Percentiles rank a stretch among this genome's conserved stretches.
Conservation (phyloP, 2,329 filamentous ascomycete genomes). For the Neofusicoccum sp. region DNA sequence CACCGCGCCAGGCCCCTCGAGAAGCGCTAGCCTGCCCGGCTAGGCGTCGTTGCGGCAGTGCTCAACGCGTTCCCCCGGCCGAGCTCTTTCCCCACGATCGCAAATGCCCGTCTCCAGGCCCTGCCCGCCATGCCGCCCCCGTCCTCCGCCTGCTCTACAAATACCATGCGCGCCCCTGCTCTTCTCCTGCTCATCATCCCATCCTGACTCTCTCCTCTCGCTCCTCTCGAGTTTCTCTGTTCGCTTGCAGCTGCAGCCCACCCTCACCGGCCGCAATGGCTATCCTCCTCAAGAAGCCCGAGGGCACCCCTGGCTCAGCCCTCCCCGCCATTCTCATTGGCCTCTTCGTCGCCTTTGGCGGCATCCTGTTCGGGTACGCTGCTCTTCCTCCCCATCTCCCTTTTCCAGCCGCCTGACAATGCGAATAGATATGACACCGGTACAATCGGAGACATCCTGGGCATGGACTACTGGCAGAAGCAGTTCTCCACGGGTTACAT, state of each 20-base stretch:
- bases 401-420: slow-evolving; percentile 6
- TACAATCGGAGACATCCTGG: slow-evolving; percentile 63
- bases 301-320: slow-evolving; percentile 67
- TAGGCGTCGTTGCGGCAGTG: background rate
- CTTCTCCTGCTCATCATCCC: background rate
- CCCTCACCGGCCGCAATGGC: slow-evolving; percentile 33
- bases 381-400: background rate
- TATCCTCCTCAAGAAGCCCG: slow-evolving; percentile 63
- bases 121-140: background rate
- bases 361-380: slow-evolving; percentile 44
- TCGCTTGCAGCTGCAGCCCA: background rate
- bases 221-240: background rate
- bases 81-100: background rate
- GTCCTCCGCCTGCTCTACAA: background rate
- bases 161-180: background rate
- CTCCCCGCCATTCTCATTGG: slow-evolving; percentile 42
- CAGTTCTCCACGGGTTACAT: slow-evolving; percentile 55
- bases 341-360: slow-evolving; percentile 51
- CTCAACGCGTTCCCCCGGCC: background rate
- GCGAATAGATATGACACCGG: slow-evolving; percentile 39
- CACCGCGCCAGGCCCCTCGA: background rate
- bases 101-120: background rate
- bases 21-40: background rate
- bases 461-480: slow-evolving; percentile 68
- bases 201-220: background rate